Percentiles rank a stretch among this genome's conserved stretches.
Evolutionary conservation across 176 grass and related monocot genomes (phyloP).

Genomic region (Rhipidocladum racemiflorum): DNA sequence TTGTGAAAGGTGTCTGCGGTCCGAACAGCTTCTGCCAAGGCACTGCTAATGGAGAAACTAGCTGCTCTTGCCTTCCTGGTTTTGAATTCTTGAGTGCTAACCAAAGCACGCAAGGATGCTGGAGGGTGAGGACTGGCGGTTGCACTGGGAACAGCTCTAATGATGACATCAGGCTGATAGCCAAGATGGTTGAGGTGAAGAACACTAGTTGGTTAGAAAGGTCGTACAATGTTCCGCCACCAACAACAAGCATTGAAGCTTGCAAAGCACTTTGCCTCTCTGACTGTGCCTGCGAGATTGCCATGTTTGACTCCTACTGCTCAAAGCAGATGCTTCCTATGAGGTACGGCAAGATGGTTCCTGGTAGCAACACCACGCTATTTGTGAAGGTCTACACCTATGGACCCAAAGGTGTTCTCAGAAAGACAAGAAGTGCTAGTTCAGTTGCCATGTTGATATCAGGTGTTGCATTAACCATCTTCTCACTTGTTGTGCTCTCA

Average conservation of each 20-base stretch:
- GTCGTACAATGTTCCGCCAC: slow-evolving; percentile 18
- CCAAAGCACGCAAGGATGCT: slow-evolving; percentile 31
- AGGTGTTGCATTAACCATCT: slow-evolving; percentile 4
- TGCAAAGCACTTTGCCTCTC: slow-evolving; percentile 28
- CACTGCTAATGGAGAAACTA: slow-evolving; percentile 12
- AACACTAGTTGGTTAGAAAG: slow-evolving; percentile 36
- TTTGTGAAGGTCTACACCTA: slow-evolving; percentile 44
- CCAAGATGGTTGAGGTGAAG: slow-evolving; percentile 33
- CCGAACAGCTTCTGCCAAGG: slow-evolving; percentile 38
- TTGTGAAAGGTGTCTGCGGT: slow-evolving; percentile 38
- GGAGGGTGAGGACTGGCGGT: not conserved
- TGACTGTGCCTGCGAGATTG: slow-evolving; percentile 30
- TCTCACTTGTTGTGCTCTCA: slow-evolving; percentile 10
- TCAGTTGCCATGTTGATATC: slow-evolving; percentile 31
- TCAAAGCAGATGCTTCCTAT: slow-evolving; percentile 43
- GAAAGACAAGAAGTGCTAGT: not conserved
- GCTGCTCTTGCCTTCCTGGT: slow-evolving; percentile 36
- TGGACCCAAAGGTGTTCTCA: not conserved
- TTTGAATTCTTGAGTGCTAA: slow-evolving; percentile 33
- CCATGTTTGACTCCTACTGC: slow-evolving; percentile 33
- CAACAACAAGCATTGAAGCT: slow-evolving; percentile 19
- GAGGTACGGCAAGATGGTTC: slow-evolving; percentile 32
- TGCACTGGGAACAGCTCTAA: slow-evolving; percentile 28
- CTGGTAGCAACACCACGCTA: slow-evolving; percentile 29
- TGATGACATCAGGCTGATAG: not conserved